Conservation (phyloP, 305 asterid species). For the Fraxinus paxiana region DNA sequence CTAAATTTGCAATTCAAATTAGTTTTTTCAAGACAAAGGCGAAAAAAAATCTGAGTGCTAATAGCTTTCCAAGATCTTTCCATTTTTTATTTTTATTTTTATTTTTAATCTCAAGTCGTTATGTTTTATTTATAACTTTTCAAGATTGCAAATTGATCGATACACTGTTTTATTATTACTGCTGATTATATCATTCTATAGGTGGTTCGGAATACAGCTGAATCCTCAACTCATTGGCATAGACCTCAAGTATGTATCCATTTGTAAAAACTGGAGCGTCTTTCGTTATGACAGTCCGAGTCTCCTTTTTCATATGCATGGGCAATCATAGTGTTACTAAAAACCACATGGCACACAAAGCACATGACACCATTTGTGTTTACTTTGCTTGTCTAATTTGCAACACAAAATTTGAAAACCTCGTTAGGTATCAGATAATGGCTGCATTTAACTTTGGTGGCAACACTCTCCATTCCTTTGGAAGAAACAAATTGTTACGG, state of each 20-base stretch:
- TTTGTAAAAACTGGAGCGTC: constrained; percentile 12
- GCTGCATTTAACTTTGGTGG: neutral
- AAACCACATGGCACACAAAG: neutral
- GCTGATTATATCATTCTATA: constrained; percentile 30
- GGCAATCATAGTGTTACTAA: neutral
- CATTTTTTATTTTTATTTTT: neutral
- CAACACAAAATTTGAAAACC: neutral
- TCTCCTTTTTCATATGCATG: neutral
- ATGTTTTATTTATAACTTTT: constrained; percentile 10
- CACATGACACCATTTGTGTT: constrained; percentile 11
- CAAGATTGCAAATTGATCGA: constrained; percentile 11
- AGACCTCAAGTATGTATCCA: constrained; percentile 80
- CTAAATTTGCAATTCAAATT: neutral
- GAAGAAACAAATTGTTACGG: neutral
- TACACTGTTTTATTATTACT: constrained; percentile 25
- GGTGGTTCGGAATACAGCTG: constrained; percentile 97
- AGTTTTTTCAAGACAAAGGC: neutral
- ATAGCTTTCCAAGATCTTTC: neutral
- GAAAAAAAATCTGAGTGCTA: neutral
- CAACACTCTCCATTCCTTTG: neutral
- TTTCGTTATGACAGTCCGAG: neutral
- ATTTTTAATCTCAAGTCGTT: neutral
- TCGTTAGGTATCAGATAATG: neutral
- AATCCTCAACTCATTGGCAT: constrained; percentile 89
- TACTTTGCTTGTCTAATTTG: neutral